Conservation (phyloP, 1,139 yeast species). For the Scheffersomyces illinoinensis region DNA sequence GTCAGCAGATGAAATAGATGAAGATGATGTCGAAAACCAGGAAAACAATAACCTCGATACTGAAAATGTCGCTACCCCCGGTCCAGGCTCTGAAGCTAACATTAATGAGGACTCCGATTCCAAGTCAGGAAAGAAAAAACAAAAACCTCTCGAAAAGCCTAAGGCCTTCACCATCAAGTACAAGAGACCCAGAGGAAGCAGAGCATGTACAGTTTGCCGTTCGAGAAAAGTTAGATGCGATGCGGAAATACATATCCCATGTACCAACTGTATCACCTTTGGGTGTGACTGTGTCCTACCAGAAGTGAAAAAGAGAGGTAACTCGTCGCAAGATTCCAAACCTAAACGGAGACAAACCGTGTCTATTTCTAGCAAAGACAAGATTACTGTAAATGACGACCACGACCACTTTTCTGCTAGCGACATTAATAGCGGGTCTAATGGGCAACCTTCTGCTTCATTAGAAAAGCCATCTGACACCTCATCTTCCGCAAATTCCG, state of each 20-base stretch:
- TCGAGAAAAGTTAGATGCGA: slow-evolving; percentile 73
- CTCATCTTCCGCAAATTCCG: background rate
- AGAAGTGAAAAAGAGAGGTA: slow-evolving; percentile 52
- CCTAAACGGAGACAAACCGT: slow-evolving; percentile 17
- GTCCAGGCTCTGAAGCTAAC: slow-evolving; percentile 1
- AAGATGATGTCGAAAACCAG: background rate
- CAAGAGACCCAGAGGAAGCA: slow-evolving; percentile 51
- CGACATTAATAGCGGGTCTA: background rate
- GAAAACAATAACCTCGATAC: background rate
- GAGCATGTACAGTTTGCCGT: slow-evolving; percentile 63
- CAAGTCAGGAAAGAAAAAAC: slow-evolving; percentile 5
- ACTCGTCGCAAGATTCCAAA: slow-evolving; percentile 24
- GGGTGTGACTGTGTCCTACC: slow-evolving; percentile 74
- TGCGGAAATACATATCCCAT: slow-evolving; percentile 68
- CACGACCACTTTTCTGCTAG: background rate
- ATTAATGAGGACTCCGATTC: slow-evolving; percentile 6
- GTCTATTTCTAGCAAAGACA: background rate
- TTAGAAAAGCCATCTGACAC: background rate
- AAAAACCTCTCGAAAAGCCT: slow-evolving; percentile 33
- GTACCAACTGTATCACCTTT: slow-evolving; percentile 76
- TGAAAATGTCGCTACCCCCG: slow-evolving; percentile 3
- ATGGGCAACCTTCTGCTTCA: background rate
- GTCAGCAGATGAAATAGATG: background rate
- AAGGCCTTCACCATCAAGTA: slow-evolving; percentile 52
- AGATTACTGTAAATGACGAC: background rate